These are phyloP conservation scores for Venturia aucupariae DNA, from an alignment of 2,329 filamentous ascomycete species.

Conservation along the genomic window DNA sequence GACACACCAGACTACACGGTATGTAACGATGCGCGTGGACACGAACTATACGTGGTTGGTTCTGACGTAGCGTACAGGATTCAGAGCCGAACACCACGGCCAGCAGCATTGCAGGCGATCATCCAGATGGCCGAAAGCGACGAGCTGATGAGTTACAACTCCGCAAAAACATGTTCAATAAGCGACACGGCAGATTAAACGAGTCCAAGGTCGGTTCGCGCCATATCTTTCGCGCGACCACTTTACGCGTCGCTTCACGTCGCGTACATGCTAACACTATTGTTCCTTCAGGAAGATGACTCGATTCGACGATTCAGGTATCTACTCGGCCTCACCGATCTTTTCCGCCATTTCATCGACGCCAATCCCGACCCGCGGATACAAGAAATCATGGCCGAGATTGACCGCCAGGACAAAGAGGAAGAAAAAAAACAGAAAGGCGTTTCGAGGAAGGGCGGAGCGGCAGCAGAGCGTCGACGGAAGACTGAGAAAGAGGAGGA, in stretches of 20 bases:
- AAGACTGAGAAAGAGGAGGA: conserved; percentile 97
- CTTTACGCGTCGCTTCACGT: conserved; percentile 6
- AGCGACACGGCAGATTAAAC: conserved; percentile 85
- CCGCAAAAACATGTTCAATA: conserved; percentile 84
- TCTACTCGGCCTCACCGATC: conserved; percentile 83
- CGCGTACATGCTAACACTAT: conserved; percentile 7
- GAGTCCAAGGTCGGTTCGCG: conserved; percentile 68
- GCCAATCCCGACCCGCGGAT: conserved; percentile 93
- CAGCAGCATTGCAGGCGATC: conserved; percentile 77
- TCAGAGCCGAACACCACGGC: conserved; percentile 60
- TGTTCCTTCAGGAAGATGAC: conserved; percentile 66
- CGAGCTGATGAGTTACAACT: conserved; percentile 82
- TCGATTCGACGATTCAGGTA: conserved; percentile 92
- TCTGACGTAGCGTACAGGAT: conserved; percentile 35
- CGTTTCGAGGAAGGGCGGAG: conserved; percentile 72
- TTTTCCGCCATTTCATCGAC: conserved; percentile 98
- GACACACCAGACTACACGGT: conserved; percentile 56
- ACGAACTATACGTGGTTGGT: conserved; percentile 7
- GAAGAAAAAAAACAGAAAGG: conserved; percentile 63
- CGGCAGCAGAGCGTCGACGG: conserved; percentile 65
- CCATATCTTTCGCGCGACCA: neutral
- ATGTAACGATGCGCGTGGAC: conserved; percentile 19
- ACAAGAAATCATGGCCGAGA: conserved; percentile 85
- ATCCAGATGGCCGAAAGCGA: conserved; percentile 70
- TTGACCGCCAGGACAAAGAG: conserved; percentile 82